Evolutionary conservation across 177 flowering plant species (phyloP), one percentile per base, ranked within the genome.

Genomic region (Vitis hybrid): DNA sequence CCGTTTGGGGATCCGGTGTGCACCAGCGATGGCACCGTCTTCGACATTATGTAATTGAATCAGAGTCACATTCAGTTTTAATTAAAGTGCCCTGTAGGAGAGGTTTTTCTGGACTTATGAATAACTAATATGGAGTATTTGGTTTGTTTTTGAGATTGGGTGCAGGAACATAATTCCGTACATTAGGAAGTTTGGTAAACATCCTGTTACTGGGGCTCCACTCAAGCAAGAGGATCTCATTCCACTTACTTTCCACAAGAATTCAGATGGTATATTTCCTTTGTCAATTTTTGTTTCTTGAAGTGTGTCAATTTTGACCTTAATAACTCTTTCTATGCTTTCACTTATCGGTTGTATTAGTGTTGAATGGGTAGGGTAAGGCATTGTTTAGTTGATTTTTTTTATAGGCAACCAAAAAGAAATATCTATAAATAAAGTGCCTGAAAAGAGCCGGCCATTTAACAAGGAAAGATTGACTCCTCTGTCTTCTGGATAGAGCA

Each of bases 1-100:
- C 98, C 97, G 3, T 91, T 95, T 56, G 97, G 89, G 74, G 83
- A 76, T 19, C 86, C 98, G 0, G 97, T 88, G 4, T 93, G 99
- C 77, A 87, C 99, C 1, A 66, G 13, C 8, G 98, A 95, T 74
- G 98, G 99, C 66, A 86, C 88, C 67, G 97, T 95, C 8, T 95
- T 95, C 60, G 97, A 93, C 10, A 54, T 91, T 15, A 83, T 88
- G 99, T 95, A 52, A 56, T 93, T 78, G 3, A 62, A 8, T 70
- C n/a, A 23, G 26, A 18, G 30, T 59, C 26, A 18, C 26, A 3
- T 51, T 48, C 5, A 13, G 34, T 12, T 64, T 51, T 0, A 7
- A 18, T 70, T 48, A 11, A 0, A 49, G 70, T 30, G 10, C 26
- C n/a, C 30, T 30, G 45, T 64, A 59, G 66, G 12, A 14, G 51